phyloP scores from a whole-genome alignment of 306 rosid genomes.

The Lathyrus tuberosus region DNA sequence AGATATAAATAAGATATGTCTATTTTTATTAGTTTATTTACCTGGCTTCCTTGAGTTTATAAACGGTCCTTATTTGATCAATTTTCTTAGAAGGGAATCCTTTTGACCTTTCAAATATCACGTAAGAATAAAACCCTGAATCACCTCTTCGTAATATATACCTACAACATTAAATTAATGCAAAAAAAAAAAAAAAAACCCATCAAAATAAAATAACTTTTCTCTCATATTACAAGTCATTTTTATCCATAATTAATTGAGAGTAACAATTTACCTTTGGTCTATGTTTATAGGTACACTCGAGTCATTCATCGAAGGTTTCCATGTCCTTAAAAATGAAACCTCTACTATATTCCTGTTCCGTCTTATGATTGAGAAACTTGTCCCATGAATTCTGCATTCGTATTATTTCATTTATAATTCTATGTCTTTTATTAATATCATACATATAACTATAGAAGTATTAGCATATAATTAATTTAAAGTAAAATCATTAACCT shows the following conservation, averaged over 20 bases:
- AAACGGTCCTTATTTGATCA: conserved; percentile 59
- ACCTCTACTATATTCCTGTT: conserved; percentile 55
- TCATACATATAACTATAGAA: background rate
- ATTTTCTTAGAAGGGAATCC: conserved; percentile 55
- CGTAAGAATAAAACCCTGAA: conserved; percentile 72
- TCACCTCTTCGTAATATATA: conserved; percentile 57
- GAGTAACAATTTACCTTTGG: conserved; percentile 53
- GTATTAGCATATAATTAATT: background rate
- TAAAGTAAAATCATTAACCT: conserved; percentile 38
- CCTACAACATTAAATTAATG: conserved; percentile 39
- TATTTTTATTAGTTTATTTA: conserved; percentile 15
- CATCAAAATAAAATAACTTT: too few relatives aligned
- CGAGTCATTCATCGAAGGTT: conserved; percentile 21
- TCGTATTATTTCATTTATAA: background rate
- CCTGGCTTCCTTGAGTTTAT: conserved; percentile 54
- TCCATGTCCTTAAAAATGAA: conserved; percentile 65
- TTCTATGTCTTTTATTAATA: too few relatives aligned
- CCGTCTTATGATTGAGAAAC: conserved; percentile 36
- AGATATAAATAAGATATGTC: too few relatives aligned
- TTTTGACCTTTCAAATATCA: conserved; percentile 52
- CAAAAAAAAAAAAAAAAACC: too few relatives aligned
- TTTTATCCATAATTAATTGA: background rate
- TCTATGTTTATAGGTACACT: conserved; percentile 61
- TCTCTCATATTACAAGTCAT: too few relatives aligned
- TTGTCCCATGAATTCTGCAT: conserved; percentile 52